Percentiles rank a stretch among this genome's conserved stretches.
Evolutionary conservation across 2,329 filamentous ascomycete genomes (phyloP).

Genomic region (Fusarium clavum): DNA sequence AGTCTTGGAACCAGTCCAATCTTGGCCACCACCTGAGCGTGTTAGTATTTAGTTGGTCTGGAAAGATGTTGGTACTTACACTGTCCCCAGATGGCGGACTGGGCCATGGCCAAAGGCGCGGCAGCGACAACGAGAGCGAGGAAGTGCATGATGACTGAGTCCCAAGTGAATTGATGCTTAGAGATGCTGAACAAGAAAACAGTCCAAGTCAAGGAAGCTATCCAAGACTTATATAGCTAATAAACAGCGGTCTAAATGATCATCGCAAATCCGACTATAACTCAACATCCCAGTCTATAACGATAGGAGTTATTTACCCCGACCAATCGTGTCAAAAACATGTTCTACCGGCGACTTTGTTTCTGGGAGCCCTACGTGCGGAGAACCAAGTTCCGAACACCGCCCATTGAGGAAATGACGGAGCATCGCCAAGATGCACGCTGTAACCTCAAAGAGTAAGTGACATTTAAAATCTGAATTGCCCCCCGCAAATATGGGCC

Average conservation of each 20-base stretch:
- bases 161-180: background rate
- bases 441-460: conserved; percentile 11
- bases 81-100: conserved; percentile 19
- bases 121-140: conserved; percentile 12
- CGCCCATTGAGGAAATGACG: conserved; percentile 28
- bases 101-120: conserved; percentile 11
- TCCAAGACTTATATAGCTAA: conserved; percentile 10
- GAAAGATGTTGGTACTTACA: background rate
- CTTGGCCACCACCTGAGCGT: background rate
- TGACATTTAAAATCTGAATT: background rate
- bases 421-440: conserved; percentile 12
- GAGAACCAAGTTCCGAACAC: conserved; percentile 31
- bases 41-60: background rate
- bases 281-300: background rate
- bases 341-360: conserved; percentile 10
- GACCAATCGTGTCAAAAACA: background rate
- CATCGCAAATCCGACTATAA: background rate
- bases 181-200: background rate
- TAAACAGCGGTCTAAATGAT: background rate
- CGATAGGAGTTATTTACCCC: background rate
- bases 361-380: background rate
- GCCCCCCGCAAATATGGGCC: conserved; percentile 3
- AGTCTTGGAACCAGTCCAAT: background rate
- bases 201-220: background rate
- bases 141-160: conserved; percentile 10